Conservation (phyloP, 78 protist species). For the Protostelium mycophagum region DNA sequence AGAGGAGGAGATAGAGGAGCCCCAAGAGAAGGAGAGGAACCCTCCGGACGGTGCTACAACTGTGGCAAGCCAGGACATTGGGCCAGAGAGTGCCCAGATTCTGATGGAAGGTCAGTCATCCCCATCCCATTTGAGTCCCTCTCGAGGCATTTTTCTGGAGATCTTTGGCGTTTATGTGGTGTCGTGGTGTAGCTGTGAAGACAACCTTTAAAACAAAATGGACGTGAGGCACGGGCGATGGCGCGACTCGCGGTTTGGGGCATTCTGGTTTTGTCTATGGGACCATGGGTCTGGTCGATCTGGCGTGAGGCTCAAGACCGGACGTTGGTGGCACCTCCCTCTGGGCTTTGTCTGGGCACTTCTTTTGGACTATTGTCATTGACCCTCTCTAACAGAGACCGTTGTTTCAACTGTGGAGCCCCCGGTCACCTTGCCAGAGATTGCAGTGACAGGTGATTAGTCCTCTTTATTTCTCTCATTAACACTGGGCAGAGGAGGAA, state of each 20-base stretch:
- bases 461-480: neutral
- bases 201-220: too few relatives aligned
- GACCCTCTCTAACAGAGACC: neutral
- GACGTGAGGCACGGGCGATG: neutral
- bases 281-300: neutral
- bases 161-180: too few relatives aligned
- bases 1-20: too few relatives aligned
- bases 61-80: neutral
- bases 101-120: neutral
- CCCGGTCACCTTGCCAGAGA: conserved; percentile 8
- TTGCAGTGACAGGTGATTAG: conserved; percentile 10
- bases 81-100: neutral
- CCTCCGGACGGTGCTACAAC: neutral
- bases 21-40: neutral
- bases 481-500: neutral
- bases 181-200: too few relatives aligned
- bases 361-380: too few relatives aligned
- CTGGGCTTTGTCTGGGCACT: neutral
- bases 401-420: conserved; percentile 14
- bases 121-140: too few relatives aligned
- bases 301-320: neutral
- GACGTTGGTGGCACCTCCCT: neutral
- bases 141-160: too few relatives aligned
- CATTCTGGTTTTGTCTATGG: neutral
- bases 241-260: neutral